phyloP scores from a whole-genome alignment of 331 rosid genomes.

The Telfairia occidentalis region DNA sequence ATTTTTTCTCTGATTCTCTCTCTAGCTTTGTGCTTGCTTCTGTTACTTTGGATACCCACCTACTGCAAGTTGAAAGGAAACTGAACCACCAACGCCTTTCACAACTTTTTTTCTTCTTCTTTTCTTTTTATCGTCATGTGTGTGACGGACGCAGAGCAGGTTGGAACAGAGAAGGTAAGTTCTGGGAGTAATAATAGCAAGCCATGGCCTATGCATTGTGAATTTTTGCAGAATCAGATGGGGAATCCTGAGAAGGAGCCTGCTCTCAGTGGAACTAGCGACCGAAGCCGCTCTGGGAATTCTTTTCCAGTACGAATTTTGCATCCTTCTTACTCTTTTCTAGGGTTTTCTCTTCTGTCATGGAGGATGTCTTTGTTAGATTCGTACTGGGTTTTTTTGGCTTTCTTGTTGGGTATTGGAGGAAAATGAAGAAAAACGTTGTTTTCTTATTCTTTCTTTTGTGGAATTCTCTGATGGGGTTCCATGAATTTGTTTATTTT shows the following conservation, averaged over 20 bases:
- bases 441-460: not conserved
- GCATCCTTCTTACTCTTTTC: not conserved
- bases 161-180: constrained; percentile 29
- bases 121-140: constrained; percentile 40
- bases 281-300: constrained; percentile 23
- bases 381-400: not conserved
- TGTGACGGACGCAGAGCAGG: constrained; percentile 51
- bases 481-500: not conserved
- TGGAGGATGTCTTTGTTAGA: not conserved
- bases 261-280: constrained; percentile 27
- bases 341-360: not conserved
- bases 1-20: constrained; percentile 25
- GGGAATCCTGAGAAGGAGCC: constrained; percentile 25
- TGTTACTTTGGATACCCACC: constrained; percentile 24
- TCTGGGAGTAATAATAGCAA: constrained; percentile 24
- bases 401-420: not conserved
- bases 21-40: constrained; percentile 1
- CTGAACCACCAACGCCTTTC: constrained; percentile 6
- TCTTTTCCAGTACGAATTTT: constrained; percentile 47
- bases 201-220: constrained; percentile 59
- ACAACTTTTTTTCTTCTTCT: not conserved
- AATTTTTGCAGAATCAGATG: constrained; percentile 38
- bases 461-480: not conserved
- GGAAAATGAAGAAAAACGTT: not conserved
- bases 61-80: constrained; percentile 23